phyloP scores from a whole-genome alignment of 495 filamentous ascomycete genomes.

The Cudoniella acicularis region DNA sequence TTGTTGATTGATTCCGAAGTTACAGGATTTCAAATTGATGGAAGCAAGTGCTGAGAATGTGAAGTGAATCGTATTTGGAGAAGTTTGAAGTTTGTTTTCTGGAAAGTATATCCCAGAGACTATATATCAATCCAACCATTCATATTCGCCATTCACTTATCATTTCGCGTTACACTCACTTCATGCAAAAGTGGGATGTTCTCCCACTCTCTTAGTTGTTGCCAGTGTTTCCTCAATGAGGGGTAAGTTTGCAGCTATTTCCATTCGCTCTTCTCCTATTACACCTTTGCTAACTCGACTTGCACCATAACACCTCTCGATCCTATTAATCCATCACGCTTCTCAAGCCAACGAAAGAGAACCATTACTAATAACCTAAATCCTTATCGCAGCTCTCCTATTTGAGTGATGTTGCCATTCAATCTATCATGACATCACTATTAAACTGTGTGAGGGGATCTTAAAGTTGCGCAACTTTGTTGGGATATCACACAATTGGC shows the following conservation, averaged over 20 bases:
- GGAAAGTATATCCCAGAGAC: not conserved
- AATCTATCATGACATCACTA: not conserved
- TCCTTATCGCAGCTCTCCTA: not conserved
- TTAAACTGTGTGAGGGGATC: not conserved
- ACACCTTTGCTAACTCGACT: not conserved
- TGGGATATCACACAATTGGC: not conserved
- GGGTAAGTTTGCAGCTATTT: not conserved
- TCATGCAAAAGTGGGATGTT: not conserved
- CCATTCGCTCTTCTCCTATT: not conserved
- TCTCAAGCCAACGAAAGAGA: not conserved
- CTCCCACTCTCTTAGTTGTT: not conserved
- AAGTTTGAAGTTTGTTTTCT: not conserved
- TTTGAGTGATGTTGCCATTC: not conserved
- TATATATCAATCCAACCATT: not conserved
- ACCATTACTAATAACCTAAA: not conserved
- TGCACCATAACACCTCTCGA: not conserved
- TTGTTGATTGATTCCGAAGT: not conserved
- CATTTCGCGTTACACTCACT: not conserved
- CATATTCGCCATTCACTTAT: not conserved
- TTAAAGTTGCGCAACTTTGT: not conserved
- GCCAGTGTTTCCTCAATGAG: not conserved
- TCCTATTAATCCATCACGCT: not conserved
- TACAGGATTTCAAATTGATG: no score
- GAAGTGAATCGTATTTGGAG: not conserved
- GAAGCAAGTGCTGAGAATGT: not conserved